Evolutionary conservation across 331 rosid species (phyloP), one percentile per base, ranked within the genome.

Genomic region (Quercus lobata): DNA sequence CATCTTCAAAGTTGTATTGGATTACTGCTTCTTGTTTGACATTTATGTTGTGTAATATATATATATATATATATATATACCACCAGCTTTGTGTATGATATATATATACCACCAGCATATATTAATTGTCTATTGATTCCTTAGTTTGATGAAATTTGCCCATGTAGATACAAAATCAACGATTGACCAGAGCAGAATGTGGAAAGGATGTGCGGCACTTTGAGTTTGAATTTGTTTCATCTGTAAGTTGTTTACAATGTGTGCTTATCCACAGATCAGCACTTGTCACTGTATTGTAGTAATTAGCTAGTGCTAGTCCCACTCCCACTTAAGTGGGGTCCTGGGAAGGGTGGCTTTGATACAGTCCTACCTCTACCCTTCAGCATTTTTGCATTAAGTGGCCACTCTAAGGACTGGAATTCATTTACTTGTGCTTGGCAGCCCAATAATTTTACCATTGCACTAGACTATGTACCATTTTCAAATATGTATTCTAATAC

Each of bases 191-290:
- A 82, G 83, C 88, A 82, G 88, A 85, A 79, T 71, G 75, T 65
- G 93, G 83, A 85, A 90, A 91, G 84, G 94, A 92, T 74, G 97
- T 91, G 77, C 92, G 90, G 70, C 97, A 91, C 89, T 85, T 90
- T 56, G 97, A 94, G 87, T 91, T 94, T 83, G 93, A 94, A 84
- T 88, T 83, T 89, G 83, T 87, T 78, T 87, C 94, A 68, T 76
- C 85, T 75, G 98, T 93, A 87, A 87, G 94, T 81, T 81, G 35
- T 78, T 76, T 63, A 14, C 54, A 55, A 2, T 75, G 21, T 81
- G 73, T 57, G 34, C 71, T 65, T 65, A 16, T 65, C 44, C 18
- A n/a, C 14, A 2, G 71, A 30, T 18, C 19, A 30, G 44, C 32
- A 65, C 41, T 65, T 30, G 71, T 60, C 34, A 21, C 71, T 14